Evolutionary conservation across 169 alveolate species (phyloP).

Genomic region (Plasmodium billcollinsi): DNA sequence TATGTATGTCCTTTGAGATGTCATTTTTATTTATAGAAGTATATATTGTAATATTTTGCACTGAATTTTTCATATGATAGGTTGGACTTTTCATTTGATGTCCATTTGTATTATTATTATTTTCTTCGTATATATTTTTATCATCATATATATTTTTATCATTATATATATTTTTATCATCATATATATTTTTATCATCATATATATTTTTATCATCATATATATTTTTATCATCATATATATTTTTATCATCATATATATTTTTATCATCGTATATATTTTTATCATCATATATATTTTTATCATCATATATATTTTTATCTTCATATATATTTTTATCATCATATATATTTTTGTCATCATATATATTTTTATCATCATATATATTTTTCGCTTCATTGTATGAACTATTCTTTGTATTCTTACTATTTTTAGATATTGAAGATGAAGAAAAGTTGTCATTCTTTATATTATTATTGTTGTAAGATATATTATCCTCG

Average conservation of each 20-base stretch:
- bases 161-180: not conserved
- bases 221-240: not conserved
- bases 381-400: not conserved
- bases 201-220: not conserved
- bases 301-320: not conserved
- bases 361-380: not conserved
- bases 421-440: not conserved
- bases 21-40: not conserved
- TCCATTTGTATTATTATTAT: not conserved
- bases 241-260: not conserved
- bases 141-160: not conserved
- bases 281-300: not conserved
- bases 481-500: not conserved
- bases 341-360: not conserved
- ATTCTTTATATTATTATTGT: not conserved
- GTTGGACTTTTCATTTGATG: not conserved
- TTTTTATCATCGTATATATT: too few relatives aligned
- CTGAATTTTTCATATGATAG: too few relatives aligned
- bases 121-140: not conserved
- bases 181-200: not conserved
- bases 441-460: slow-evolving; percentile 1
- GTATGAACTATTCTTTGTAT: not conserved
- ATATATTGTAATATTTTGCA: too few relatives aligned
- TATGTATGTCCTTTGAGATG: not conserved
- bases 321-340: not conserved